Base-by-base conservation (phyloP, 306 rosid genomes). In the Trichosanthes truncata region DNA sequence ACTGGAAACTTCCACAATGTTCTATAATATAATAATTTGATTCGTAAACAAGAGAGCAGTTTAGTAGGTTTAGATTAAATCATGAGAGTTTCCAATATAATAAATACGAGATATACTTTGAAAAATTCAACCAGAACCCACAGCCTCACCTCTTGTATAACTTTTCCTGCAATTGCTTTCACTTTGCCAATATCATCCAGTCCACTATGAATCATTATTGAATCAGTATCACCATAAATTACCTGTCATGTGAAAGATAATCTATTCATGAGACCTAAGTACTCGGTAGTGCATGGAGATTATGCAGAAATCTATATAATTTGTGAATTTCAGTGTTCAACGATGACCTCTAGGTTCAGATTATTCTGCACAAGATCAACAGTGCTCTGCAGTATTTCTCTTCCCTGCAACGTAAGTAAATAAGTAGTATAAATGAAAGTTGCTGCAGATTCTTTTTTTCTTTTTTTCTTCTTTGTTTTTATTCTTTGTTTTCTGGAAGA, bases 181-280 rank as follows among this genome's bases (percentile, higher is more conserved):
- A 94, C 96, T 87, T 91, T 83, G 12, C 81, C 82, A 85, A 93
- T 84, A 81, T 93, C 97, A 84, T 95, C 99, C 73, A 95, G 90
- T 43, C 99, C 97, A 74, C 97, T 95, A 84, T 92, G 87, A 85
- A 95, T 89, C 98, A 95, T 95, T 68, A 95, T 95, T 80, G 98
- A 95, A 89, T 92, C 98, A 8, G 98, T 95, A 79, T 95, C 98
- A 4, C 98, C 98, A 76, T 95, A 95, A 61, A 95, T 95, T 61
- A 95, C 97, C 99, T 95, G 82, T 69, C 61, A 72, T 68, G 80
- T 60, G 82, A 71, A 83, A 84, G n/a, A 66, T 76, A 83, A 36
- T 74, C 29, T 5, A 41, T 61, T 23, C 73, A 60, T 41, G 56
- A 41, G 55, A 41, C 31, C 8, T 66, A 45, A 45, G 23, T n/a